Base-by-base conservation (phyloP, 164 flowering plant genomes). In the Pachysandra terminalis region DNA sequence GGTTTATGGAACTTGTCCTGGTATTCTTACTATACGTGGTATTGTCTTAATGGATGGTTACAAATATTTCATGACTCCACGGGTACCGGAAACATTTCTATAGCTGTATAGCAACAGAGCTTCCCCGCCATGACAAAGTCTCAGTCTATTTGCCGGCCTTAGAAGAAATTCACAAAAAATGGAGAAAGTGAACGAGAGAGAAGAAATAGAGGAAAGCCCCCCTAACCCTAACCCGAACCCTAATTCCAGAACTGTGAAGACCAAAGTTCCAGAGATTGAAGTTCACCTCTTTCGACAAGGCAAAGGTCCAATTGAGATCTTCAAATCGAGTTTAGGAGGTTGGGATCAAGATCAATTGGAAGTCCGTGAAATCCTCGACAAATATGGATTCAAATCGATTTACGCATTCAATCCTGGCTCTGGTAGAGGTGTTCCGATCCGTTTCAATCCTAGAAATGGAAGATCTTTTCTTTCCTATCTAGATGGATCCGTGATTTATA, bases 301-400 rank as follows among this genome's bases (percentile, higher is more conserved):
- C 0, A 80, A 83, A 52, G 90, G 90, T 24, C 90, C 88, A 26
- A 80, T 84, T 68, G 90, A 81, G 17, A 68, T 78, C n/a, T 78
- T 84, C 74, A 81, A 76, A 54, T 51, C 83, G 23, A 70, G 66
- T 25, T 65, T 86, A 28, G 88, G 83, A 19, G 90, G 90, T 22
- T 86, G 84, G 84, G 90, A 83, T 26, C 88, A 83, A 64, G 81
- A 86, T 52, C 85, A 74, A 64, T 70, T 86, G 41, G 88, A 86
- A 53, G 82, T 84, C n/a, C 66, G 64, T 3, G 85, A 83, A 1
- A 84, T 86, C 37, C 80, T 86, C 1, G 88, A 86, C 17, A 78
- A 79, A 37, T 80, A 80, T 27, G 83, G 82, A 0, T 78, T 86
- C 66, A 86, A 86, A 75, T 69, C 81, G 26, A 57, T 81, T 48